Percentiles rank a stretch among this genome's conserved stretches.
These are phyloP conservation scores for Globisporangium yorkense DNA, from an alignment of 352 stramenopile genomes.

Conservation along the genomic window DNA sequence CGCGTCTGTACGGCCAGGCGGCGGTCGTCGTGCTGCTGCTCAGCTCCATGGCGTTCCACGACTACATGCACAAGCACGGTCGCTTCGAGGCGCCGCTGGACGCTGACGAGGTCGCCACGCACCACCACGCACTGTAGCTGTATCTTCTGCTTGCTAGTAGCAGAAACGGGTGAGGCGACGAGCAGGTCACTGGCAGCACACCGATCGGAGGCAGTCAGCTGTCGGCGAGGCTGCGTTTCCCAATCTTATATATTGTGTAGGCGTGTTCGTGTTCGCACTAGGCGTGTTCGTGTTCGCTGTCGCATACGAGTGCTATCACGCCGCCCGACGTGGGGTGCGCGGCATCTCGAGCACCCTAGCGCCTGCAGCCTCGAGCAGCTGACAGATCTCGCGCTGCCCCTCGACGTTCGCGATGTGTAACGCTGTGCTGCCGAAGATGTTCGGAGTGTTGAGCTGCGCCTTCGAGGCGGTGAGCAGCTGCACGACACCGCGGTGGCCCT, in stretches of 20 bases:
- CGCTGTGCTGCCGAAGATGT: slow-evolving; percentile 11
- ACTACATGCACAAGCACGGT: slow-evolving; percentile 70
- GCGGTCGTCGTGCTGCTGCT: slow-evolving; percentile 64
- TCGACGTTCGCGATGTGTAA: no score
- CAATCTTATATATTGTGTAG: background rate
- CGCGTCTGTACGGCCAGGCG: slow-evolving; percentile 74
- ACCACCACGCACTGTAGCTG: no score
- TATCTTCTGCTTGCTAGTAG: no score
- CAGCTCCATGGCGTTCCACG: slow-evolving; percentile 78
- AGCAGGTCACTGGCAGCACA: no score
- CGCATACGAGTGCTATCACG: background rate
- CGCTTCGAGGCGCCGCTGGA: slow-evolving; percentile 16
- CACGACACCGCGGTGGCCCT: slow-evolving; percentile 90
- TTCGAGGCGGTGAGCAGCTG: slow-evolving; percentile 92
- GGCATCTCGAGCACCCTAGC: no score
- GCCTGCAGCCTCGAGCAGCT: no score
- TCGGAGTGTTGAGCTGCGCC: slow-evolving; percentile 83
- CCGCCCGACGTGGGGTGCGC: background rate
- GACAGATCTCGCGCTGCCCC: no score
- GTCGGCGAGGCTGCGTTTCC: background rate
- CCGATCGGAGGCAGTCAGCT: no score
- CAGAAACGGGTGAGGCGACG: no score
- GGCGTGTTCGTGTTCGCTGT: background rate
- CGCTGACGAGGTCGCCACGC: no score
- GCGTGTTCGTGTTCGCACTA: background rate